Base-by-base conservation (phyloP, 352 stramenopile species). In the Pythium plurisporium region DNA sequence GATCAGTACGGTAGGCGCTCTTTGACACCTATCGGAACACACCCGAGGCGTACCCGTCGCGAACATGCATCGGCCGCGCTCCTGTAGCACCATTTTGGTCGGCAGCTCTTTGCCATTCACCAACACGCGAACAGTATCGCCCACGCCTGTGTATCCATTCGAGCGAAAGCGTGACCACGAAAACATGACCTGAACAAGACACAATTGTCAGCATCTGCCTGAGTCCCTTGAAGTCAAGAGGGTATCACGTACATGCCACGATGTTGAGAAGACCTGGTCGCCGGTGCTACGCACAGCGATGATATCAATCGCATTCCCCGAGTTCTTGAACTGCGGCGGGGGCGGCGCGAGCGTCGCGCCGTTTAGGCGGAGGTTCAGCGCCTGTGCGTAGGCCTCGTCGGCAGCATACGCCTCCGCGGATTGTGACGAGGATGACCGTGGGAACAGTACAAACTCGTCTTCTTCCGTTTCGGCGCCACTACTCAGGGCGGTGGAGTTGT, bases 241-340 rank as follows among this genome's bases (percentile, higher is more conserved):
- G n/a, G n/a, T n/a, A n/a, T n/a, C n/a, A n/a, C n/a, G n/a, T n/a
- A n/a, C n/a, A n/a, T n/a, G n/a, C 83, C 76, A 93, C 59, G 75
- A 79, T n/a, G 75, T 88, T 19, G 77, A 88, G 20, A 86, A 76
- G 31, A 78, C 74, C 23, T 79, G 61, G 30, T 78, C 64, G 12
- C 84, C 72, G 20, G 48, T 82, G 37, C 81, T 90, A 19, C 74
- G 74, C 9, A 85, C 83, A 12, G 79, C 77, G 27, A 93, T 80
- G 65, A 93, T 85, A 34, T 93, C 83, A 10, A 93, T 71, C 0
- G 80, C 79, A 65, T 93, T 93, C 36, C 83, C 83, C 5, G 74
- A 68, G 62, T 82, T 79, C 40, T 89, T 89, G 68, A 87, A 85
- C 57, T 69, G 48, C n/a, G 75, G 70, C 31, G 70, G 57, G 29